Base-by-base conservation (phyloP, 805 yeast genomes). In the Wickerhamiella musiphila region DNA sequence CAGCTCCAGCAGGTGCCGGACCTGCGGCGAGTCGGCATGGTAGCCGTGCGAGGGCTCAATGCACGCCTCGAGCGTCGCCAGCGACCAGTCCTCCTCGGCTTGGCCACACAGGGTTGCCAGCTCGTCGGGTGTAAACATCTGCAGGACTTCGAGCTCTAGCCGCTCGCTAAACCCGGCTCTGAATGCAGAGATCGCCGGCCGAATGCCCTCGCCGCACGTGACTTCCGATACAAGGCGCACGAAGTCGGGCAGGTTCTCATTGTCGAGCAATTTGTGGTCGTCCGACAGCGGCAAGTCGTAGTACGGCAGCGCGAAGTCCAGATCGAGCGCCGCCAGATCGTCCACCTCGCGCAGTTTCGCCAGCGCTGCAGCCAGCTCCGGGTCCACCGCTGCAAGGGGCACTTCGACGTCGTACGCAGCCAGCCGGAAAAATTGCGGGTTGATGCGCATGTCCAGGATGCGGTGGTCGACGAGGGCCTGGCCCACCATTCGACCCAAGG, bases 1-100 rank as follows among this genome's bases (percentile, higher is more conserved):
- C 2, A 79, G 60, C 22, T 61, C 60, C n/a, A 83, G 51, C 26
- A 90, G 55, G 35, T 66, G 60, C 36, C 62, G 65, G 3, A 86
- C 69, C 1, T 75, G 61, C 11, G 53, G 53, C 3, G 93, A 78
- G 22, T 75, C 84, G 45, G 66, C 65, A 3, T 68, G 66, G 47
- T 77, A 86, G 2, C 96, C 98, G 53, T 86, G 96, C 43, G 84
- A 92, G 0, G 95, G 94, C 42, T 69, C 69, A 11, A 86, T 58
- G 0, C 73, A 61, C 2, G 68, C 60, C 5, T 60, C 42, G 18
- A 86, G 54, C 0, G 90, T 71, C 26, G 40, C 49, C 6, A 39
- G 33, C 11, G 56, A 45, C 95, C 96, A 90, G 47, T 86, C 95
- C 48, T 86, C 96, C 28, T 72, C 72, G 3, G 69, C 68, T 37